Conservation (phyloP, 768 basidiomycete species). For the Serendipita sp. region DNA sequence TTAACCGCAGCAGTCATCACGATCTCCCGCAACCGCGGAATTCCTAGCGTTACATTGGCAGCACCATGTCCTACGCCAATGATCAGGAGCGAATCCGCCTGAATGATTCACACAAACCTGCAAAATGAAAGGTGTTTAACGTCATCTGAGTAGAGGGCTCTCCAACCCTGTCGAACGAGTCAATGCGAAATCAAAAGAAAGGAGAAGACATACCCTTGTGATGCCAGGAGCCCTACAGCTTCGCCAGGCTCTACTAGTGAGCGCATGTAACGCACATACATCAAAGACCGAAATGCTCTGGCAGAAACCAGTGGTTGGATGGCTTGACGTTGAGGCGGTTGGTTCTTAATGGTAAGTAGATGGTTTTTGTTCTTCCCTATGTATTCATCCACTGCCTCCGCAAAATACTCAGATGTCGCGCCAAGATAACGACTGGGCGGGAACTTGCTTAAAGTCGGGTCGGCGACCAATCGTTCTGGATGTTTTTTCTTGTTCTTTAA, state of each 20-base stretch:
- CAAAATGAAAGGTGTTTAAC: constrained; percentile 98
- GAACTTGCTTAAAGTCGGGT: constrained; percentile 60
- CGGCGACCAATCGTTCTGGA: constrained; percentile 23
- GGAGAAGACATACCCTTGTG: constrained; percentile 62
- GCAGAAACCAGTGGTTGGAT: constrained; percentile 30
- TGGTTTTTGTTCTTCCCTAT: constrained; percentile 54
- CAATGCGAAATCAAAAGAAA: neutral
- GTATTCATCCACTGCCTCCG: constrained; percentile 63
- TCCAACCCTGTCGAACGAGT: constrained; percentile 51
- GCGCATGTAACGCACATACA: constrained; percentile 86
- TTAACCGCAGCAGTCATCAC: constrained; percentile 96
- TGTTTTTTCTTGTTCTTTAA: constrained; percentile 51
- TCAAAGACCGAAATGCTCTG: constrained; percentile 59
- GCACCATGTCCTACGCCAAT: constrained; percentile 75
- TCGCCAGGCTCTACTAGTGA: constrained; percentile 94
- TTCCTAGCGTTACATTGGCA: constrained; percentile 97
- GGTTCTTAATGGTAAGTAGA: constrained; percentile 27
- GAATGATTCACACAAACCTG: constrained; percentile 39
- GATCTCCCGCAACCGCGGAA: constrained; percentile 94
- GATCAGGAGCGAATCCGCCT: constrained; percentile 7
- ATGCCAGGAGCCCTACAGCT: constrained; percentile 92
- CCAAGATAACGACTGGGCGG: constrained; percentile 72
- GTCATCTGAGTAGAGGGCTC: constrained; percentile 99
- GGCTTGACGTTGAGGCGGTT: constrained; percentile 23
- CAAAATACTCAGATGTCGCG: constrained; percentile 84